Base-by-base conservation (phyloP, 345 rosid genomes). In the Eucalyptus rudis region DNA sequence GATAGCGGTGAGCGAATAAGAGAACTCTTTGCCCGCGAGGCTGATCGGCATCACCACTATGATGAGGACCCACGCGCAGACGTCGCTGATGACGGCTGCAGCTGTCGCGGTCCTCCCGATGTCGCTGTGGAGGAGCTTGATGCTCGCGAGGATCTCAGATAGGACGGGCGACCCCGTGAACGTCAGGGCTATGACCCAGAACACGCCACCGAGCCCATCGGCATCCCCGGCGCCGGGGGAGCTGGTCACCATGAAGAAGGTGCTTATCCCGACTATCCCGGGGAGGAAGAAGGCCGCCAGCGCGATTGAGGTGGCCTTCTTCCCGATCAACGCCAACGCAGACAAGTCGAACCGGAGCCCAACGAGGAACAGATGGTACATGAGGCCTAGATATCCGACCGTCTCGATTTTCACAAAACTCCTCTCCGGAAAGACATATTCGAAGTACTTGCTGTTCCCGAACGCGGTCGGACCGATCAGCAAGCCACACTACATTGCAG, bases 121-220 rank as follows among this genome's bases (percentile, higher is more conserved):
- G 24, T 92, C 92, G 2, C 90, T n/a, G 90, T 92, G 91, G 52
- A 92, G 76, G 49, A 92, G 89, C 88, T 87, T 90, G 87, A 88
- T 22, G 43, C 91, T 89, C 3, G 89, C 31, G 22, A 92, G 88
- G 59, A 91, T 40, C 27, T 89, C 71, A 3, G 93, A 88, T 5
- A 91, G 89, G 10, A 90, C 89, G 7, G 93, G 90, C 86, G 86
- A 92, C 25, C 91, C 88, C 7, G 93, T 89, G 66, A 90, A 79
- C 12, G 91, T 17, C 16, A 91, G 86, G n/a, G 90, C 49, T 2
- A 86, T 87, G 13, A 87, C 91, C 20, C 68, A 50, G 86, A 87
- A 91, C 54, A 90, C 0, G 83, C 24, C 24, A 50, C n/a, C 47
- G 83, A 76, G 83, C 29, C 1, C 3, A 10, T 40, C 43, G 27